These are phyloP conservation scores for Apiospora phragmitis DNA, from an alignment of 2,329 filamentous ascomycete species.

Conservation along the genomic window DNA sequence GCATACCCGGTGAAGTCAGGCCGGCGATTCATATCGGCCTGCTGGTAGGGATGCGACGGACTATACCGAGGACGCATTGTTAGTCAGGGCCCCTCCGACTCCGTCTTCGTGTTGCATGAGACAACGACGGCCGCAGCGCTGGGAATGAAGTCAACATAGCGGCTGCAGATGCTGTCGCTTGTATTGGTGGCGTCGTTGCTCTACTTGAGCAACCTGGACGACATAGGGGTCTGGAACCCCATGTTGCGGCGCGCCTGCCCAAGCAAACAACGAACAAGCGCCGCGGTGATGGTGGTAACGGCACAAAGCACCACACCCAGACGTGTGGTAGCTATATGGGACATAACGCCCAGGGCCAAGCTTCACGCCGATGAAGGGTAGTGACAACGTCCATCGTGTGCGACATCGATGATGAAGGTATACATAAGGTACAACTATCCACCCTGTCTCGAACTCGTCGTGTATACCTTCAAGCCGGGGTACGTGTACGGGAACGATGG, in stretches of 20 bases:
- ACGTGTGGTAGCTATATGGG: conserved; percentile 3
- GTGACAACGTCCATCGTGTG: conserved; percentile 7
- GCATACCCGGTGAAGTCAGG: conserved; percentile 39
- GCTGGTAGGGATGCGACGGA: conserved; percentile 46
- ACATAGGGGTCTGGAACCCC: neutral
- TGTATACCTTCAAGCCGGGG: neutral
- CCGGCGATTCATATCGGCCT: conserved; percentile 49
- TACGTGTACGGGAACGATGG: conserved; percentile 17
- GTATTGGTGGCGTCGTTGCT: neutral
- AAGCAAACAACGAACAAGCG: conserved; percentile 3
- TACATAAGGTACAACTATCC: conserved; percentile 19
- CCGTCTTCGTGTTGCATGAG: conserved; percentile 19
- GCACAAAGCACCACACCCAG: neutral
- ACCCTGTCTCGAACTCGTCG: neutral
- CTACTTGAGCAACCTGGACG: conserved; percentile 4
- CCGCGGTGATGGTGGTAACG: conserved; percentile 1
- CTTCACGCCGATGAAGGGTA: conserved; percentile 5
- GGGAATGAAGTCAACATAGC: conserved; percentile 24
- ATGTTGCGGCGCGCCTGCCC: neutral
- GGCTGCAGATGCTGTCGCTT: conserved; percentile 17
- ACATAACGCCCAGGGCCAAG: conserved; percentile 5
- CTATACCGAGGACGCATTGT: conserved; percentile 39
- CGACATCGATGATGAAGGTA: conserved; percentile 15
- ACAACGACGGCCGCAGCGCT: conserved; percentile 18
- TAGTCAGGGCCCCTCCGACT: conserved; percentile 27